These are phyloP conservation scores for Aspergillus thermomutatus DNA, from an alignment of 2,329 filamentous ascomycete species.

Conservation along the genomic window DNA sequence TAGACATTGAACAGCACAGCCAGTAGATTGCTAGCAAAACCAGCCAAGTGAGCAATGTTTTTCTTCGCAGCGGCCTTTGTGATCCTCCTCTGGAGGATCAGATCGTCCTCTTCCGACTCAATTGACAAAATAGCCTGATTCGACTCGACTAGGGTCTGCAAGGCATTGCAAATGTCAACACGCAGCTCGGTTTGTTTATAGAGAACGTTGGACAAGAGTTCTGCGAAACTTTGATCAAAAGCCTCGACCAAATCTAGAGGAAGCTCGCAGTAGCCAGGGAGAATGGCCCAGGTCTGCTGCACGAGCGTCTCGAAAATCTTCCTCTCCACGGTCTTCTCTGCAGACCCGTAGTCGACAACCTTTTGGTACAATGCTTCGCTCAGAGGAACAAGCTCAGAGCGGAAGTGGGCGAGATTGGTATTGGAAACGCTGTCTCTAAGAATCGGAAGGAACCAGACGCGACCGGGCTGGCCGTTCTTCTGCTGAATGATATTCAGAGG, in stretches of 20 bases:
- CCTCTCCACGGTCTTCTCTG: conserved; percentile 89
- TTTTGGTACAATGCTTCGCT: conserved; percentile 88
- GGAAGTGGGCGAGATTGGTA: conserved; percentile 82
- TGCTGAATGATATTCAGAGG: conserved; percentile 82
- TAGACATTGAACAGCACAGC: conserved; percentile 99
- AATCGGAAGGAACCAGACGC: conserved; percentile 92
- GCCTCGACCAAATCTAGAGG: conserved; percentile 72
- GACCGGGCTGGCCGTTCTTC: conserved; percentile 71
- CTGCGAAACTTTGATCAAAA: conserved; percentile 86
- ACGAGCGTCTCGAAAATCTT: conserved; percentile 98
- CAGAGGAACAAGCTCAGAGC: conserved; percentile 77
- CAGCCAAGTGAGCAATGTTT: conserved; percentile 77
- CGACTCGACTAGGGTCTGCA: conserved; percentile 86
- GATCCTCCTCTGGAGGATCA: conserved; percentile 74
- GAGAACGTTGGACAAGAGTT: conserved; percentile 83
- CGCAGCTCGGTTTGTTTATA: conserved; percentile 89
- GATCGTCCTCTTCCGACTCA: conserved; percentile 65
- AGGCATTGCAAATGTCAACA: conserved; percentile 77
- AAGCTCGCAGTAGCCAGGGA: conserved; percentile 92
- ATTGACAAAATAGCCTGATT: conserved; percentile 76
- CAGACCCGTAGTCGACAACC: conserved; percentile 75
- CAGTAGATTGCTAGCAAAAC: conserved; percentile 81
- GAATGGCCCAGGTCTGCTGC: conserved; percentile 88
- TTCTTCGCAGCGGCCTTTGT: conserved; percentile 70
- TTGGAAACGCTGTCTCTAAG: conserved; percentile 88